Evolutionary conservation across 768 basidiomycete genomes (phyloP).

Genomic region (Saitozyma podzolica): DNA sequence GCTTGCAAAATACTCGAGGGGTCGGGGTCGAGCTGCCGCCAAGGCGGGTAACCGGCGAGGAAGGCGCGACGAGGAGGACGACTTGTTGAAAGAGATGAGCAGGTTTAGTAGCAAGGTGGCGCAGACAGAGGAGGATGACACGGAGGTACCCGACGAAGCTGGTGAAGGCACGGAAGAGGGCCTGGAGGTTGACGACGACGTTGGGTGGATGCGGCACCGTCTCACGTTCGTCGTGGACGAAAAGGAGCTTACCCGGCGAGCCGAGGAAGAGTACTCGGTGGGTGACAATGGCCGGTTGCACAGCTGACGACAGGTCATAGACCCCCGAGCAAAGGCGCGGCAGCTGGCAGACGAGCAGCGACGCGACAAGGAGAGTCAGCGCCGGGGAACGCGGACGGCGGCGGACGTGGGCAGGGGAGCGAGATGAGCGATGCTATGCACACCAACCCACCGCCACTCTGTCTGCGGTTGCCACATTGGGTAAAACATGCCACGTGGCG

Average conservation of each 20-base stretch:
- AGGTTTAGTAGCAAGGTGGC: conserved; percentile 40
- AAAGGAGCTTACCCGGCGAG: conserved; percentile 45
- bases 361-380: conserved; percentile 16
- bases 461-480: not conserved
- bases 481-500: not conserved
- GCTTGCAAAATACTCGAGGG: conserved; percentile 73
- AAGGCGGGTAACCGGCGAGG: conserved; percentile 64
- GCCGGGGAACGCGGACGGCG: conserved; percentile 25
- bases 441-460: not conserved
- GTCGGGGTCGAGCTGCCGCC: conserved; percentile 60
- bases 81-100: conserved; percentile 42
- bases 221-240: conserved; percentile 45
- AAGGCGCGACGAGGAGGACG: conserved; percentile 52
- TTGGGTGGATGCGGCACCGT: conserved; percentile 49
- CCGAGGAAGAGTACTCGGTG: conserved; percentile 51
- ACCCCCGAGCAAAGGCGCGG: conserved; percentile 50
- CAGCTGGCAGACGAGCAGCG: conserved; percentile 20
- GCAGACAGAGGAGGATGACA: conserved; percentile 19
- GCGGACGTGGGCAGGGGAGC: conserved; percentile 30
- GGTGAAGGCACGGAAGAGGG: conserved; percentile 20
- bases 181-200: conserved; percentile 51
- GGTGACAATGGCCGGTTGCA: conserved; percentile 15
- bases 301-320: conserved; percentile 43
- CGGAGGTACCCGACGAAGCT: conserved; percentile 15
- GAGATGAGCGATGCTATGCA: conserved; percentile 7